Conservation (phyloP, 805 yeast genomes). For the Kurtzmaniella fragi region DNA sequence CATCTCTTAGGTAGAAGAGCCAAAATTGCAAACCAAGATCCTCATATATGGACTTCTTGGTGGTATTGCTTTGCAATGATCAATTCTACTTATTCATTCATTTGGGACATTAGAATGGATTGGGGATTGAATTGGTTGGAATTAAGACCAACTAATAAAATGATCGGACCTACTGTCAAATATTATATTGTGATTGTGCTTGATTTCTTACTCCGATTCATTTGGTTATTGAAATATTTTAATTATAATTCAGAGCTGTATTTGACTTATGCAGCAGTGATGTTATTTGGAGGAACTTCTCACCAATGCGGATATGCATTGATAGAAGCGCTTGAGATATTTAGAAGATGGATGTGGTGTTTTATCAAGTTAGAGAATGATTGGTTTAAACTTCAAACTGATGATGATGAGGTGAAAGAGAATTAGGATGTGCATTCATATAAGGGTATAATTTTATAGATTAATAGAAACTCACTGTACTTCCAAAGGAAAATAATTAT, state of each 20-base stretch:
- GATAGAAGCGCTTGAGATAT: constrained; percentile 68
- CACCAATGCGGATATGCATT: constrained; percentile 55
- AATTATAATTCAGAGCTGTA: constrained; percentile 5
- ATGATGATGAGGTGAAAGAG: constrained; percentile 8
- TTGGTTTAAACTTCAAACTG: constrained; percentile 30
- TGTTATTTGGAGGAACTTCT: constrained; percentile 34
- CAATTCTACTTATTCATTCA: constrained; percentile 72
- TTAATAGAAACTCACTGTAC: too few species aligned
- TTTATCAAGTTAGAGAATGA: constrained; percentile 81
- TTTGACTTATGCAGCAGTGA: constrained; percentile 14
- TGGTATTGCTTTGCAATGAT: constrained; percentile 46
- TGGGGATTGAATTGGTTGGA: constrained; percentile 70
- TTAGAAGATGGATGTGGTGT: constrained; percentile 89
- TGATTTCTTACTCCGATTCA: constrained; percentile 65
- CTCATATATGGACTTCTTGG: constrained; percentile 13
- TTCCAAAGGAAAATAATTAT: too few species aligned
- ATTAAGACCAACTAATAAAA: constrained; percentile 14
- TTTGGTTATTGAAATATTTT: constrained; percentile 65
- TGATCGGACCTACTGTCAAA: constrained; percentile 17
- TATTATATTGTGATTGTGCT: constrained; percentile 55
- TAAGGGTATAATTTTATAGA: too few species aligned
- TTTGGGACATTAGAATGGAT: constrained; percentile 89
- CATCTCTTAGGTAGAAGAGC: constrained; percentile 20
- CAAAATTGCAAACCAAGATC: constrained; percentile 2
- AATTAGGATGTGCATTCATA: too few species aligned